A percentile compares a stretch with the other conserved stretches of the same genome.
Evolutionary conservation across 73 alveolate species (phyloP).

Genomic region (Paramecium pentaurelia): DNA sequence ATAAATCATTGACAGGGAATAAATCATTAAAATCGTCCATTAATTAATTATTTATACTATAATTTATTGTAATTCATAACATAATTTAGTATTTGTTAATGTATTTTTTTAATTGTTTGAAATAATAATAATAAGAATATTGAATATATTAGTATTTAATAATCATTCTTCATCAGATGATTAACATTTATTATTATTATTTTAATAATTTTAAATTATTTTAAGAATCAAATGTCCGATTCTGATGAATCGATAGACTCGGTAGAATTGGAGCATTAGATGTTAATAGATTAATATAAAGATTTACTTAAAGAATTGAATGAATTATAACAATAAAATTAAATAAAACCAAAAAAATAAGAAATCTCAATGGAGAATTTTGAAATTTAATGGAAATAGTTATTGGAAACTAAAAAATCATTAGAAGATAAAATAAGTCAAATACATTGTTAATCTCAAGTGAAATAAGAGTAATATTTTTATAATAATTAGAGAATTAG

Average conservation of each 20-base stretch:
- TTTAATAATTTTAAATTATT: background rate
- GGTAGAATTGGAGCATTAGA: constrained; percentile 12
- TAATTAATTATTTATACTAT: background rate
- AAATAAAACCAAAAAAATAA: background rate
- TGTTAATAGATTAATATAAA: background rate
- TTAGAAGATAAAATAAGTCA: constrained; percentile 4
- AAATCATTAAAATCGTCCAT: constrained; percentile 22
- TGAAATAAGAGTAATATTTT: background rate
- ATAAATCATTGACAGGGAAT: background rate
- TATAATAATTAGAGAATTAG: background rate
- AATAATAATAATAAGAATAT: background rate
- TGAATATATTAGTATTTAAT: background rate
- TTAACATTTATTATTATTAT: background rate
- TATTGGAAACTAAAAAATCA: background rate
- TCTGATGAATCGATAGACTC: constrained; percentile 28
- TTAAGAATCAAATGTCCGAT: background rate
- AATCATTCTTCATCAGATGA: background rate
- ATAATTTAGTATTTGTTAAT: background rate
- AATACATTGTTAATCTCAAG: background rate
- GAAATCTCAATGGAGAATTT: background rate
- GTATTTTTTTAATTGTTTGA: background rate
- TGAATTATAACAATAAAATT: background rate
- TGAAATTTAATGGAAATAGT: background rate
- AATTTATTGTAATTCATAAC: background rate
- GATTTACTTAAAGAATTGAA: background rate